A percentile compares a stretch with the other conserved stretches of the same genome.
Evolutionary conservation across 495 filamentous ascomycete species (phyloP).

Genomic region (Rhypophila decipiens): DNA sequence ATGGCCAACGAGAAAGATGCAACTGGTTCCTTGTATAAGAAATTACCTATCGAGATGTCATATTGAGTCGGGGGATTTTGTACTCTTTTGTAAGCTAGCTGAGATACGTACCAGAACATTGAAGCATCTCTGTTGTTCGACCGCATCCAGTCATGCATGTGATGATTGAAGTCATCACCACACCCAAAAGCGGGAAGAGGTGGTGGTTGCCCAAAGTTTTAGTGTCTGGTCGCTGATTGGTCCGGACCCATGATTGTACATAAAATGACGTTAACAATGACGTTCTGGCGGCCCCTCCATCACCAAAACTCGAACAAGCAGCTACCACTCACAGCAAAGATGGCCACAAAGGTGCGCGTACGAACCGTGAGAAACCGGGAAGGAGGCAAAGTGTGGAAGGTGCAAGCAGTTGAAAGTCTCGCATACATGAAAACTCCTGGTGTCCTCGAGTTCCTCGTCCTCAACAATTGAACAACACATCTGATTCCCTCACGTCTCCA

Average conservation of each 20-base stretch:
- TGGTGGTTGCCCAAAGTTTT: not conserved
- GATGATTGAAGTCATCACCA: slow-evolving; percentile 9
- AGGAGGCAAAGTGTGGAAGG: not conserved
- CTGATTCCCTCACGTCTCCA: no score
- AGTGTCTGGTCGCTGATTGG: slow-evolving; percentile 3
- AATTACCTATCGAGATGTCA: no score
- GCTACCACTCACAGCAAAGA: not conserved
- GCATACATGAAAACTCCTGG: no score
- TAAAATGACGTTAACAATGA: slow-evolving; percentile 13
- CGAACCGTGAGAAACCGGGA: not conserved
- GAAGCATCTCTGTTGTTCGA: no score
- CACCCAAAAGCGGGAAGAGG: not conserved
- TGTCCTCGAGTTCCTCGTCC: no score
- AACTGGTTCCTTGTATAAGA: no score
- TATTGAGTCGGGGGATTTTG: no score
- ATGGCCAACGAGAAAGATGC: no score
- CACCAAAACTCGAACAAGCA: not conserved
- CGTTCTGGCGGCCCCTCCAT: slow-evolving; percentile 4
- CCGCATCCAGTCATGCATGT: no score
- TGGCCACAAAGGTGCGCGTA: not conserved
- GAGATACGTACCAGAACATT: no score
- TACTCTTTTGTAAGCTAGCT: no score
- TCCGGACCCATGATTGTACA: not conserved
- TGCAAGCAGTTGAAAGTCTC: not conserved
- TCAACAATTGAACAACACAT: no score